A percentile compares a stretch with the other conserved stretches of the same genome.
Evolutionary conservation across 2,329 filamentous ascomycete genomes (phyloP).

Genomic region (Chaetoscypha palmicola): DNA sequence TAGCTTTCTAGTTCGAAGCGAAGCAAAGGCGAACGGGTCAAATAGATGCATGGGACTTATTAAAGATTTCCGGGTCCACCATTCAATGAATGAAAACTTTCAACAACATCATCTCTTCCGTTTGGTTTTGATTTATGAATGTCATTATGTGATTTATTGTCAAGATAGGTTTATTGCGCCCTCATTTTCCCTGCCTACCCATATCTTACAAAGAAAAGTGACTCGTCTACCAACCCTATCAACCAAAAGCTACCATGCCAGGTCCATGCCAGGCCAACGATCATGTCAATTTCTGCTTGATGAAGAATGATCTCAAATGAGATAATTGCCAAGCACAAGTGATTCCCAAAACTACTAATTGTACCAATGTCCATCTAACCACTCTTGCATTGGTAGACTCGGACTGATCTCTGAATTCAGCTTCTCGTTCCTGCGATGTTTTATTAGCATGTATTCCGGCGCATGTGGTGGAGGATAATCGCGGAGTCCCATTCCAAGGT

Average conservation of each 20-base stretch:
- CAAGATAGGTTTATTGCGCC: neutral
- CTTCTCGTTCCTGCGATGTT: conserved; percentile 92
- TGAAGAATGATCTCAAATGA: conserved; percentile 94
- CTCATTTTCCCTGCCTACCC: conserved; percentile 2
- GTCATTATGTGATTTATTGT: conserved; percentile 15
- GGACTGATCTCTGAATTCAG: conserved; percentile 96
- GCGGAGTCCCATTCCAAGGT: too few relatives aligned
- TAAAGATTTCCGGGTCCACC: conserved; percentile 19
- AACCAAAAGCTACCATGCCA: too few relatives aligned
- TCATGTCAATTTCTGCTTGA: conserved; percentile 98
- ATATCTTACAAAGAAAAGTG: conserved; percentile 8
- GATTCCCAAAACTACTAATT: conserved; percentile 72
- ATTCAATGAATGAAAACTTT: conserved; percentile 25
- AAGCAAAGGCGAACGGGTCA: conserved; percentile 29
- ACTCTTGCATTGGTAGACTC: conserved; percentile 88
- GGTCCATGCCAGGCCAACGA: too few relatives aligned
- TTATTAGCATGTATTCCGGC: too few relatives aligned
- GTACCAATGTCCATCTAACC: conserved; percentile 88
- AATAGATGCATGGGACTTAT: conserved; percentile 26
- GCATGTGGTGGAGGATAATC: too few relatives aligned
- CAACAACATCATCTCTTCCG: conserved; percentile 1
- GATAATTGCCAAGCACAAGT: conserved; percentile 97
- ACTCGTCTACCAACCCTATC: conserved; percentile 2
- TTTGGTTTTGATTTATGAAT: too few relatives aligned
- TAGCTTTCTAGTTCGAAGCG: conserved; percentile 26